A percentile compares a stretch with the other conserved stretches of the same genome.
These are phyloP conservation scores for Kentomonas sorsogonicus DNA, from an alignment of 208 protist species.

Conservation along the genomic window DNA sequence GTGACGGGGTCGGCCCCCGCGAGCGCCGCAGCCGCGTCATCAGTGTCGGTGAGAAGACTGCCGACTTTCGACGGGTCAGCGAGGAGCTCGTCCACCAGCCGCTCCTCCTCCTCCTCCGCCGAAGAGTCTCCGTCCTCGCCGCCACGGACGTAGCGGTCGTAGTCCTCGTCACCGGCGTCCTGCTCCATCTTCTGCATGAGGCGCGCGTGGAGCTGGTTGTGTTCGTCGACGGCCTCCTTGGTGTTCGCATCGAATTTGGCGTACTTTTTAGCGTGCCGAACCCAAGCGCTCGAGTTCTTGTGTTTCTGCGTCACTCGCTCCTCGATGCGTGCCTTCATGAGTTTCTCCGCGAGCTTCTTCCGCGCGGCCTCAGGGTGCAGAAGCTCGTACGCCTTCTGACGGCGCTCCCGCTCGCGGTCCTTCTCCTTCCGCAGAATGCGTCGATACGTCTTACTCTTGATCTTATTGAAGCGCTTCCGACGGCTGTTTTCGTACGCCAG, in stretches of 20 bases:
- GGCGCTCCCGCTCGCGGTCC: slow-evolving; percentile 77
- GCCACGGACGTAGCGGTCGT: slow-evolving; percentile 39
- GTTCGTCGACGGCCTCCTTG: slow-evolving; percentile 87
- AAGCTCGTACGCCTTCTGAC: slow-evolving; percentile 78
- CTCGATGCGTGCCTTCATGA: slow-evolving; percentile 77
- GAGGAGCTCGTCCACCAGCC: slow-evolving; percentile 76
- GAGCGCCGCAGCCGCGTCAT: slow-evolving; percentile 11
- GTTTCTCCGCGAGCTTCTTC: slow-evolving; percentile 54
- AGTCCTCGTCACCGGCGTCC: slow-evolving; percentile 72
- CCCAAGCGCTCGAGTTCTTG: slow-evolving; percentile 90
- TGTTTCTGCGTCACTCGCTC: slow-evolving; percentile 89
- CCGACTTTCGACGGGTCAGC: slow-evolving; percentile 19
- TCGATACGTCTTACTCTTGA: slow-evolving; percentile 92
- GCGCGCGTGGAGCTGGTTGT: slow-evolving; percentile 73
- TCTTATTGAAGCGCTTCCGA: slow-evolving; percentile 83
- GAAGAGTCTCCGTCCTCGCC: slow-evolving; percentile 20
- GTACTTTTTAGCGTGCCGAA: slow-evolving; percentile 87
- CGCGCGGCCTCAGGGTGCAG: slow-evolving; percentile 85
- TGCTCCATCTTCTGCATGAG: slow-evolving; percentile 90
- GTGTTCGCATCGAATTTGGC: slow-evolving; percentile 65
- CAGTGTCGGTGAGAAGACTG: slow-evolving; percentile 45
- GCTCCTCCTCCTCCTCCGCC: slow-evolving; percentile 62
- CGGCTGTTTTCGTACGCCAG: slow-evolving; percentile 83
- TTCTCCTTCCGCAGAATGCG: slow-evolving; percentile 90
- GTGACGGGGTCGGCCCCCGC: slow-evolving; percentile 33